Conservation (phyloP, 1,284 basidiomycete genomes). For the Mycosarcoma mackinlayi region DNA sequence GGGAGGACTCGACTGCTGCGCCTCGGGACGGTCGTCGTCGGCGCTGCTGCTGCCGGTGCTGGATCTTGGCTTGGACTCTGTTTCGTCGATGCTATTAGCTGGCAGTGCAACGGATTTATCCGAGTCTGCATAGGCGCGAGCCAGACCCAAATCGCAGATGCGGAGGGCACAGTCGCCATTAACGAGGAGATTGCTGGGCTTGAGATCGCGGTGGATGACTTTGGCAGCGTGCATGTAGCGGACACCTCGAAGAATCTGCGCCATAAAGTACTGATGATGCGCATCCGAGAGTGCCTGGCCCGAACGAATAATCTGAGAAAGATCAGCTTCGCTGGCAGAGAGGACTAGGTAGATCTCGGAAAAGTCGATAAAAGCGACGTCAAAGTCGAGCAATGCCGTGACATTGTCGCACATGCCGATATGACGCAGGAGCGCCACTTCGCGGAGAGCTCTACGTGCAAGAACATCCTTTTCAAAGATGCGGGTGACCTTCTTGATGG, state of each 20-base stretch:
- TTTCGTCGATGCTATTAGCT: constrained; percentile 16
- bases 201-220: constrained; percentile 66
- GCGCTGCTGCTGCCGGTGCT: constrained; percentile 27
- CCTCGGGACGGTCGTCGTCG: constrained; percentile 12
- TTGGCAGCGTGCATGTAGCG: constrained; percentile 65
- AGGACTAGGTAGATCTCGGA: constrained; percentile 66
- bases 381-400: constrained; percentile 65
- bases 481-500: constrained; percentile 67
- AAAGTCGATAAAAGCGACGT: constrained; percentile 67
- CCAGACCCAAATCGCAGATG: constrained; percentile 66
- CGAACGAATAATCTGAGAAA: constrained; percentile 66
- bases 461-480: constrained; percentile 66
- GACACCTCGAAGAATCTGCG: constrained; percentile 64
- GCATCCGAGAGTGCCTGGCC: constrained; percentile 64
- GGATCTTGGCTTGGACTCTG: constrained; percentile 13
- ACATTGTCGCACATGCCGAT: constrained; percentile 62
- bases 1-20: neutral
- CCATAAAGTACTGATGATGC: constrained; percentile 66
- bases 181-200: constrained; percentile 67
- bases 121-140: constrained; percentile 55
- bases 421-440: constrained; percentile 61
- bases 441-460: constrained; percentile 62
- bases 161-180: constrained; percentile 65
- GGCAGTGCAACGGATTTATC: constrained; percentile 25
- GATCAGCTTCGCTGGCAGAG: constrained; percentile 65